These are phyloP conservation scores for Anacardium occidentale DNA, from an alignment of 345 rosid species.

Conservation along the genomic window DNA sequence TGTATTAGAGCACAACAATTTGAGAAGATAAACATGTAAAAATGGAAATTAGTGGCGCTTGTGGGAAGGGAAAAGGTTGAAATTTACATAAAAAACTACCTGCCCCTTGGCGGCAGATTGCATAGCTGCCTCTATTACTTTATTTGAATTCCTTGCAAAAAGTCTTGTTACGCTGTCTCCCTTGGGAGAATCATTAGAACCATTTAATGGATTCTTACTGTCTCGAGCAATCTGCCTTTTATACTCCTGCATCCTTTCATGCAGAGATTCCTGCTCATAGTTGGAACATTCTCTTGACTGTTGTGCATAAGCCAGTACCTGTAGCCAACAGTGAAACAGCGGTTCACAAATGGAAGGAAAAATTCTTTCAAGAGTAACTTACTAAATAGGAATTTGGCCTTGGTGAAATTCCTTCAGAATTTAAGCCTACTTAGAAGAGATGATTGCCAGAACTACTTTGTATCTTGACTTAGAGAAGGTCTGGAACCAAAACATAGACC, in stretches of 20 bases:
- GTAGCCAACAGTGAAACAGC: slow-evolving; percentile 16
- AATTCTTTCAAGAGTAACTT: slow-evolving; percentile 5
- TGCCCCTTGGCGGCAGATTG: slow-evolving; percentile 73
- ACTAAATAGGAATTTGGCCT: not conserved
- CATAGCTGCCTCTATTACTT: slow-evolving; percentile 75
- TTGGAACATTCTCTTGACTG: slow-evolving; percentile 81
- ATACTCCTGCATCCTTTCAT: slow-evolving; percentile 74
- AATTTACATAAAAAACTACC: slow-evolving; percentile 33
- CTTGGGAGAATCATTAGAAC: slow-evolving; percentile 35
- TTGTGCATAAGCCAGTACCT: slow-evolving; percentile 78
- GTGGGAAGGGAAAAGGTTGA: not conserved
- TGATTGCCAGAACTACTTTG: not conserved
- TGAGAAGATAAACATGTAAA: not conserved
- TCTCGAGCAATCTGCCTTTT: slow-evolving; percentile 61
- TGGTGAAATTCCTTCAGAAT: not conserved
- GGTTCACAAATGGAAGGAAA: not conserved
- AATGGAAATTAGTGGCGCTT: not conserved
- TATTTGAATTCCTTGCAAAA: slow-evolving; percentile 53
- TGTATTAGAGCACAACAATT: not conserved
- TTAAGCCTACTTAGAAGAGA: not conserved
- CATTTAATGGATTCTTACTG: slow-evolving; percentile 34
- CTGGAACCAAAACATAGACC: not conserved
- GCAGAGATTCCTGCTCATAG: slow-evolving; percentile 71
- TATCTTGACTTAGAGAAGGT: not conserved
- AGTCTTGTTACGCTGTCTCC: slow-evolving; percentile 39